Base-by-base conservation (phyloP, 352 stramenopile species). In the Pythium periplocum region DNA sequence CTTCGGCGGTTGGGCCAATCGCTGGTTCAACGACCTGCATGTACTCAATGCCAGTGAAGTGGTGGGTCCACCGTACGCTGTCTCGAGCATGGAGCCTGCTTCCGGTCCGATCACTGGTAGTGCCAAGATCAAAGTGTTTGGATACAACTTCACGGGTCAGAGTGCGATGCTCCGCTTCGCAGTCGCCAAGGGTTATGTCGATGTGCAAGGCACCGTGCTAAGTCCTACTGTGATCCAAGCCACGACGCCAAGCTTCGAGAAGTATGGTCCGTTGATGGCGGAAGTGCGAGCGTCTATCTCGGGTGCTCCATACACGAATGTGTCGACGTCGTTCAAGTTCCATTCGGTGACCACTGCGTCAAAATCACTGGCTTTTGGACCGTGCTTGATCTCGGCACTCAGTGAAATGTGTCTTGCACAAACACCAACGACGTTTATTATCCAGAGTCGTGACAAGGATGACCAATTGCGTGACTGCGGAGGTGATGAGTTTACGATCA, bases 1-100 rank as follows among this genome's bases (percentile, higher is more conserved):
- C 49, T 99, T 98, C 55, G 96, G 96, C 32, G 96, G 96, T 35
- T 99, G 96, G 96, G 93, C 92, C 3, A 98, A 98, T 52, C 86
- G 86, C 42, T 99, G 96, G 96, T 95, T 96, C 57, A 90, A 94
- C 52, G 87, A 98, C 44, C 72, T 97, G 17, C 78, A 92, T 55
- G 74, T 97, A 0, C 96, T 98, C 31, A 95, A 98, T 45, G 96
- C 97, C 12, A 89, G 72, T 42, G 90, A 97, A 60, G 95, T 98
- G 42, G 91, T 99, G 11, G 96, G 96, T 3, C 96, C 96, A 33
- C 96, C 95, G 5, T 99, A 99, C 71, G 95, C 93, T 4, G 93
- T 99, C 43, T 89, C 83, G 5, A 73, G 71, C 1, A 95, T 98
- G 39, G 75, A 87, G 51, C 93, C 95, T 34, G 78, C 68, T n/a